Conservation (phyloP, 192 early-diverging fungal genomes). For the Entomortierella beljakovae region DNA sequence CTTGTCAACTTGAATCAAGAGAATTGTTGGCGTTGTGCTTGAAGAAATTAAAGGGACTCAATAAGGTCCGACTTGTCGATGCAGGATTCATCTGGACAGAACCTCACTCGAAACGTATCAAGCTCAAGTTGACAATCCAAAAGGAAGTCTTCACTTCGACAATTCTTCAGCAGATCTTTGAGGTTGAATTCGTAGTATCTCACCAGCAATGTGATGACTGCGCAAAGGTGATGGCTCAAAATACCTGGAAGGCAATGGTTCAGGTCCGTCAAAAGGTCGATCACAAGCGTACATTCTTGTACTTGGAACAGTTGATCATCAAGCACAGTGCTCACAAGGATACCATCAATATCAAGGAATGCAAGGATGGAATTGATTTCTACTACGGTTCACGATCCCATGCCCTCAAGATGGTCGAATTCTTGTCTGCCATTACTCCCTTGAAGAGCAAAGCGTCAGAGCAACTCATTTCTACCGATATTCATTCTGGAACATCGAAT, state of each 20-base stretch:
- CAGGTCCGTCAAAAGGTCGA: slow-evolving; percentile 98
- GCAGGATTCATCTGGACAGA: slow-evolving; percentile 99
- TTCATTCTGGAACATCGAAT: slow-evolving; percentile 89
- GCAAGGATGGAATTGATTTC: slow-evolving; percentile 96
- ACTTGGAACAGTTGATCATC: slow-evolving; percentile 97
- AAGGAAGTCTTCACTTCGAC: slow-evolving; percentile 97
- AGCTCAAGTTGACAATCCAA: slow-evolving; percentile 98
- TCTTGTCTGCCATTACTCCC: slow-evolving; percentile 88
- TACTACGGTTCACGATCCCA: slow-evolving; percentile 91
- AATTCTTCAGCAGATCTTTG: slow-evolving; percentile 96
- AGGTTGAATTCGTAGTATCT: slow-evolving; percentile 93
- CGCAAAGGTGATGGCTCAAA: slow-evolving; percentile 93
- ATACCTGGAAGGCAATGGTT: slow-evolving; percentile 97
- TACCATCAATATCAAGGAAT: slow-evolving; percentile 98
- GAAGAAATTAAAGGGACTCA: slow-evolving; percentile 91
- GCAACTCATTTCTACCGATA: slow-evolving; percentile 96
- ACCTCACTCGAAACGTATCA: slow-evolving; percentile 86
- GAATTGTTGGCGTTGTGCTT: slow-evolving; percentile 94
- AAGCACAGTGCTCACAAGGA: slow-evolving; percentile 98
- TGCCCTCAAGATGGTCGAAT: slow-evolving; percentile 97
- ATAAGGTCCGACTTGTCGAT: slow-evolving; percentile 95
- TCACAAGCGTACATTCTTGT: slow-evolving; percentile 99
- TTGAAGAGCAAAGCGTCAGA: slow-evolving; percentile 89
- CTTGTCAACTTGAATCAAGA: slow-evolving; percentile 86
- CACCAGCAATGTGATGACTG: slow-evolving; percentile 97